phyloP scores from a whole-genome alignment of 768 basidiomycete genomes.

The Boletus pseudo-olivaceus region DNA sequence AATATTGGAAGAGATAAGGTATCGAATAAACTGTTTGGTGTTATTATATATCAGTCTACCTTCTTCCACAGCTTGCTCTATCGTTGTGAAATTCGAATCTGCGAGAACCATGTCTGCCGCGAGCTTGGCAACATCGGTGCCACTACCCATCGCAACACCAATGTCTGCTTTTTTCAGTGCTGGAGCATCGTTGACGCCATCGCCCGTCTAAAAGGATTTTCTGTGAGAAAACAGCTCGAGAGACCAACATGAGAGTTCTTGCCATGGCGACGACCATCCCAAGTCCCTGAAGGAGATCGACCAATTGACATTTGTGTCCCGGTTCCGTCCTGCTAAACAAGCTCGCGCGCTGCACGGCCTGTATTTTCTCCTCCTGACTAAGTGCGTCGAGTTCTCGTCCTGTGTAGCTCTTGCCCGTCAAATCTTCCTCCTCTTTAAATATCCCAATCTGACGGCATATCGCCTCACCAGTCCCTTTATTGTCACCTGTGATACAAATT shows the following conservation, averaged over 20 bases:
- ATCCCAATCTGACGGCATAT: slow-evolving; percentile 97
- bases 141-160: slow-evolving; percentile 98
- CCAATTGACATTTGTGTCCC: slow-evolving; percentile 89
- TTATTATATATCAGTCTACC: slow-evolving; percentile 98
- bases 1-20: slow-evolving; percentile 97
- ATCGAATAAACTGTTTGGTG: slow-evolving; percentile 99
- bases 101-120: slow-evolving; percentile 98
- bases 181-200: slow-evolving; percentile 98
- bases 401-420: slow-evolving; percentile 94
- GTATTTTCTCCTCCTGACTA: slow-evolving; percentile 73
- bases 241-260: slow-evolving; percentile 15
- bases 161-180: slow-evolving; percentile 97
- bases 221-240: slow-evolving; percentile 7
- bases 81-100: slow-evolving; percentile 96
- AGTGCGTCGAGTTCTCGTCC: slow-evolving; percentile 88
- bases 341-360: slow-evolving; percentile 82
- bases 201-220: slow-evolving; percentile 65
- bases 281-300: slow-evolving; percentile 87
- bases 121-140: slow-evolving; percentile 96
- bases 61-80: slow-evolving; percentile 96
- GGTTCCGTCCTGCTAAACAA: slow-evolving; percentile 95
- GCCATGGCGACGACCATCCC: slow-evolving; percentile 97
- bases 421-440: slow-evolving; percentile 79
- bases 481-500: slow-evolving; percentile 97
- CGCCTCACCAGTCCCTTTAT: slow-evolving; percentile 95